Percentiles rank a stretch among this genome's conserved stretches.
These are phyloP conservation scores for Dactylonectria macrodidyma DNA, from an alignment of 2,329 filamentous ascomycete species.

Conservation along the genomic window DNA sequence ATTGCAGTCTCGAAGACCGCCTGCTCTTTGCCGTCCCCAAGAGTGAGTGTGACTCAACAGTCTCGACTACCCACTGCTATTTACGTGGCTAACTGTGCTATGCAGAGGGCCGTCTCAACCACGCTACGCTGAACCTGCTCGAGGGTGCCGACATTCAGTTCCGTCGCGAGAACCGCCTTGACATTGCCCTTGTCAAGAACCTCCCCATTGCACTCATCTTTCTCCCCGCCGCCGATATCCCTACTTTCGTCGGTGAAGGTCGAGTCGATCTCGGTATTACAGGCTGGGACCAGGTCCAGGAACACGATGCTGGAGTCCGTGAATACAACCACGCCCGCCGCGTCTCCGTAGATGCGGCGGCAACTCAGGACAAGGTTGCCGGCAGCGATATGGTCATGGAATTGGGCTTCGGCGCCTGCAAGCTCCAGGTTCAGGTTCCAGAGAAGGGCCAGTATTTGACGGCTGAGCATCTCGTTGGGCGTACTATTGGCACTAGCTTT, in stretches of 20 bases:
- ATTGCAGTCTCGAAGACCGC: conserved; percentile 85
- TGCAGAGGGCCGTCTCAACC: conserved; percentile 91
- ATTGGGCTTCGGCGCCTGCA: conserved; percentile 91
- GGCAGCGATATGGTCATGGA: conserved; percentile 91
- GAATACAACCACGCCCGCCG: conserved; percentile 63
- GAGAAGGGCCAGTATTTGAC: conserved; percentile 81
- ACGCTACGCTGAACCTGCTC: conserved; percentile 90
- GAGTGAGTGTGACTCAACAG: conserved; percentile 72
- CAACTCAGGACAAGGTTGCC: conserved; percentile 60
- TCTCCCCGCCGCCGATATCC: conserved; percentile 96
- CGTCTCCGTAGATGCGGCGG: conserved; percentile 54
- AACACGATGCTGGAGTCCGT: conserved; percentile 81
- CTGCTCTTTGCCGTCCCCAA: conserved; percentile 98
- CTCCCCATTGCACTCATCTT: conserved; percentile 95
- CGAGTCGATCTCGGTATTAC: conserved; percentile 96
- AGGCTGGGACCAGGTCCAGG: conserved; percentile 90
- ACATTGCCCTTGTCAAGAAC: conserved; percentile 98
- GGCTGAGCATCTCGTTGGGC: conserved; percentile 86
- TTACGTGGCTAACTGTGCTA: conserved; percentile 6
- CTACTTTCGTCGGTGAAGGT: conserved; percentile 96
- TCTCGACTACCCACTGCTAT: neutral
- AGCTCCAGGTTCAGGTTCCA: conserved; percentile 96
- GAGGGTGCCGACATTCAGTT: conserved; percentile 97
- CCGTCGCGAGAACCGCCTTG: conserved; percentile 92
- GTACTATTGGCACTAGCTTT: conserved; percentile 96